These are phyloP conservation scores for Beta lomatogona DNA, from an alignment of 179 eudicot species.

Conservation along the genomic window DNA sequence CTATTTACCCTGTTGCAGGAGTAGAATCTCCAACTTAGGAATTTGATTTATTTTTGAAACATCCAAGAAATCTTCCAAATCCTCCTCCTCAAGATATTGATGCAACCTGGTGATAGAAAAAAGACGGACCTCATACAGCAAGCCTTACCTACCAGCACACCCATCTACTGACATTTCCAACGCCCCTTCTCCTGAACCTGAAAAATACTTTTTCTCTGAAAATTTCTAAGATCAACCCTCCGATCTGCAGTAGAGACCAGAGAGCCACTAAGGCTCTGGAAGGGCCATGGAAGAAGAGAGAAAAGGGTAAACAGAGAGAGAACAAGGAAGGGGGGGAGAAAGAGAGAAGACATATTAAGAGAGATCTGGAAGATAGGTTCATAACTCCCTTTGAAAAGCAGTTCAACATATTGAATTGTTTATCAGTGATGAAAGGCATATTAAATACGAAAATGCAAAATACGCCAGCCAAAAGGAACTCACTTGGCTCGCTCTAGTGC, in stretches of 20 bases:
- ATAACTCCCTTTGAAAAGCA: neutral
- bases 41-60: neutral
- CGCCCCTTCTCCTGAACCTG: neutral
- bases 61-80: neutral
- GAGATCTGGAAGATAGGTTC: neutral
- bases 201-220: neutral
- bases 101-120: neutral
- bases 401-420: neutral
- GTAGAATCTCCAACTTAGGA: neutral
- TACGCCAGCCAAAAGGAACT: conserved; percentile 35
- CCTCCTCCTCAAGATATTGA: neutral
- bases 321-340: neutral
- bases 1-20: neutral
- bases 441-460: neutral
- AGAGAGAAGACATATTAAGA: neutral
- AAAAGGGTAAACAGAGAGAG: neutral
- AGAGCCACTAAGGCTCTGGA: neutral
- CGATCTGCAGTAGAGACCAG: neutral
- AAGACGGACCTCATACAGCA: neutral
- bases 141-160: neutral
- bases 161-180: no score
- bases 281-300: no score
- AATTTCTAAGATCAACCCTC: neutral
- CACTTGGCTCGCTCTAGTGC: conserved; percentile 96
- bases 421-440: neutral